Evolutionary conservation across 2,329 filamentous ascomycete species (phyloP).

Genomic region (Bisporella sp.): DNA sequence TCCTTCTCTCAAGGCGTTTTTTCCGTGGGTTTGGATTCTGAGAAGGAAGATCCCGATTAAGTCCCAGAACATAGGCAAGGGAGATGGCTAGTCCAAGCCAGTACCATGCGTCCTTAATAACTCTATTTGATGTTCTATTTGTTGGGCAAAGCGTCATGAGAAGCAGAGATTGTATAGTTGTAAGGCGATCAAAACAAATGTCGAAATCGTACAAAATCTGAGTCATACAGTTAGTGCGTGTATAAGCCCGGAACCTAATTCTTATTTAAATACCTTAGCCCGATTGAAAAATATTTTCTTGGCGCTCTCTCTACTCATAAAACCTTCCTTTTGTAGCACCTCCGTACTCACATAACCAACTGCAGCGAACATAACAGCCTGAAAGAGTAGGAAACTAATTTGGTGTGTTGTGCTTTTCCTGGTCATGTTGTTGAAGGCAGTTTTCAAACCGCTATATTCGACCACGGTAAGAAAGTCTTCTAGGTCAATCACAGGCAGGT

Average conservation of each 20-base stretch:
- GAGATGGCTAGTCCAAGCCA: conserved; percentile 45
- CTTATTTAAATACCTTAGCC: conserved; percentile 5
- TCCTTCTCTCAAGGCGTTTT: conserved; percentile 80
- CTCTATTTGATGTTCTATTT: conserved; percentile 29
- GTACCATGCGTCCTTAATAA: not conserved
- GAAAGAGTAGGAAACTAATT: conserved; percentile 17
- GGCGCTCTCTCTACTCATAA: conserved; percentile 7
- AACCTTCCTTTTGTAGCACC: conserved; percentile 13
- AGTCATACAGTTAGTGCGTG: not conserved
- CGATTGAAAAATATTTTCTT: conserved; percentile 12
- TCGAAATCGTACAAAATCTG: conserved; percentile 18
- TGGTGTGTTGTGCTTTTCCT: not conserved
- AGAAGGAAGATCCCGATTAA: conserved; percentile 59
- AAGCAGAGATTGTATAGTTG: conserved; percentile 14
- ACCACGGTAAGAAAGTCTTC: conserved; percentile 11
- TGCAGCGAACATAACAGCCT: conserved; percentile 19
- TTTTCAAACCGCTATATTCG: conserved; percentile 1
- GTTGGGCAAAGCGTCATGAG: conserved; percentile 10
- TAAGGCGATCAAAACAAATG: conserved; percentile 10
- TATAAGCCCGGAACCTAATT: too few relatives aligned
- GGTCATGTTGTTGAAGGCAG: too few relatives aligned
- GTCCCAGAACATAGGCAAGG: conserved; percentile 41
- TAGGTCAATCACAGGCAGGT: conserved; percentile 15
- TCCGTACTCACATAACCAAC: conserved; percentile 8
- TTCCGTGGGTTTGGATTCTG: conserved; percentile 56